These are phyloP conservation scores for Aspergillus hancockii DNA, from an alignment of 495 filamentous ascomycete species.

Conservation along the genomic window DNA sequence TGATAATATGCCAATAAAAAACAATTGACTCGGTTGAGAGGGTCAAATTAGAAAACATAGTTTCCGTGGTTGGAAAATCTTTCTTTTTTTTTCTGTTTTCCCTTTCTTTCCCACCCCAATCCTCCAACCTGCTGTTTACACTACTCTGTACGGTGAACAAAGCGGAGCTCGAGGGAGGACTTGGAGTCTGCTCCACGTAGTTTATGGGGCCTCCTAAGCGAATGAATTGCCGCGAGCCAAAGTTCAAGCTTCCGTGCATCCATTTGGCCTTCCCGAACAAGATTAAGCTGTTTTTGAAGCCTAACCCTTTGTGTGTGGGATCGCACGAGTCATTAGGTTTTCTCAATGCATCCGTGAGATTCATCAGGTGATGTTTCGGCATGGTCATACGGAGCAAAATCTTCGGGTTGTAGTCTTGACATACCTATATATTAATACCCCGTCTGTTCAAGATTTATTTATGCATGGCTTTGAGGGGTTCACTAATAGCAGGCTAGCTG, in stretches of 20 bases:
- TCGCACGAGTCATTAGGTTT: background rate
- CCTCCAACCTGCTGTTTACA: background rate
- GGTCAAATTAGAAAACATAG: background rate
- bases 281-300: constrained; percentile 14
- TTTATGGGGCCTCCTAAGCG: constrained; percentile 5
- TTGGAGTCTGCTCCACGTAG: background rate
- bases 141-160: background rate
- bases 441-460: too few relatives aligned
- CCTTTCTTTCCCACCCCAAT: background rate
- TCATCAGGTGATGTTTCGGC: background rate
- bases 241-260: constrained; percentile 19
- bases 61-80: background rate
- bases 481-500: too few relatives aligned
- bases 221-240: constrained; percentile 9
- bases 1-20: background rate
- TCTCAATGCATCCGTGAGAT: background rate
- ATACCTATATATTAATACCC: too few relatives aligned
- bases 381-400: background rate
- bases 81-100: background rate
- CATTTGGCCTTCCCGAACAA: constrained; percentile 15
- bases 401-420: too few relatives aligned
- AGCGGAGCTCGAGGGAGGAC: background rate
- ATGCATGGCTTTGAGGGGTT: too few relatives aligned
- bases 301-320: background rate
- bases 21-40: constrained; percentile 3